Evolutionary conservation across 768 basidiomycete species (phyloP).

Genomic region (Jaapia argillacea): DNA sequence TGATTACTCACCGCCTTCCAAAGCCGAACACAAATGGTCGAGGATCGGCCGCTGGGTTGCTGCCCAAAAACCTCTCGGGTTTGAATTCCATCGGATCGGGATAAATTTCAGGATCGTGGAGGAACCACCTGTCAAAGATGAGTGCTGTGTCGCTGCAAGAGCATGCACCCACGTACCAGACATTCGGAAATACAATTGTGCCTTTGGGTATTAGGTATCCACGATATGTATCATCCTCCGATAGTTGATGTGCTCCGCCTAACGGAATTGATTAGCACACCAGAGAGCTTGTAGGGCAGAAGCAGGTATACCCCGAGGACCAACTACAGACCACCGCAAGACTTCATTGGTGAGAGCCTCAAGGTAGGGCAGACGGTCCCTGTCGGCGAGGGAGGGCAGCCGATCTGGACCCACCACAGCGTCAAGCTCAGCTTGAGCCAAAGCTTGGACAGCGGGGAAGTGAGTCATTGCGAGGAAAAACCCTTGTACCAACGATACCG

Average conservation of each 20-base stretch:
- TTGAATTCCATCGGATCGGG: slow-evolving; percentile 9
- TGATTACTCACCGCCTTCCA: slow-evolving; percentile 7
- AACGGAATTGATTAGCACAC: too few relatives aligned
- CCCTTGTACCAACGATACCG: not conserved
- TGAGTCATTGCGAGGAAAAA: not conserved
- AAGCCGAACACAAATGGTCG: slow-evolving; percentile 8
- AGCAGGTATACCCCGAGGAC: too few relatives aligned
- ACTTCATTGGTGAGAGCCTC: not conserved
- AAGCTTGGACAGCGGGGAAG: not conserved
- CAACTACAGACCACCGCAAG: too few relatives aligned
- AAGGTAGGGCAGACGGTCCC: not conserved
- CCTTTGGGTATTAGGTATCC: too few relatives aligned
- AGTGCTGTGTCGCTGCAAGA: too few relatives aligned
- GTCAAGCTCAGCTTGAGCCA: not conserved
- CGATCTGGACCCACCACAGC: not conserved
- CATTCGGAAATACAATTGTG: too few relatives aligned
- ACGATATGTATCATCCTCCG: too few relatives aligned
- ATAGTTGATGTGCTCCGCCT: too few relatives aligned
- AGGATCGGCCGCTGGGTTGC: slow-evolving; percentile 3
- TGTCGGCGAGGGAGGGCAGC: not conserved
- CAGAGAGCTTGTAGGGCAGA: too few relatives aligned
- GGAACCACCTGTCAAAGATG: slow-evolving; percentile 7
- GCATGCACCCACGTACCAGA: too few relatives aligned
- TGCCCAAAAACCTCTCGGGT: slow-evolving; percentile 9
- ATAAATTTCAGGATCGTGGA: slow-evolving; percentile 6